Evolutionary conservation across 345 rosid species (phyloP).

Genomic region (Psidium guajava): DNA sequence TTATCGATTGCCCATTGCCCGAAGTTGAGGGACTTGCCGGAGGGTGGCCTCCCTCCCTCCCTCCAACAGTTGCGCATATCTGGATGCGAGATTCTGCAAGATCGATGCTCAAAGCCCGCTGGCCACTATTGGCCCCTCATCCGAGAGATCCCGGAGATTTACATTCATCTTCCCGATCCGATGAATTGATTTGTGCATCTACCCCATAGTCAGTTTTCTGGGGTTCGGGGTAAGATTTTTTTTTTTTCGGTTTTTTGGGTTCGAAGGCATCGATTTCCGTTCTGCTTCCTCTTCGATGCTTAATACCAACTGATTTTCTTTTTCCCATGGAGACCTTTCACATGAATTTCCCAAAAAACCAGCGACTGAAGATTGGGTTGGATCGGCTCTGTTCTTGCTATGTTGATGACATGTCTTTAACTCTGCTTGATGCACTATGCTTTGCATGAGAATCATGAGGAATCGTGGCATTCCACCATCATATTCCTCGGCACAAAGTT

Average conservation of each 20-base stretch:
- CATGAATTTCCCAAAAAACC: not conserved
- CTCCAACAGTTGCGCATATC: accelerated
- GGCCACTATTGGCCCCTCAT: not conserved
- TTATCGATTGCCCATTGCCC: not conserved
- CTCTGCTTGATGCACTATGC: too few relatives aligned
- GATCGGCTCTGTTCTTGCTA: too few relatives aligned
- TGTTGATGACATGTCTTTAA: too few relatives aligned
- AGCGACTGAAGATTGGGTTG: not conserved
- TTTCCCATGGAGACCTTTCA: not conserved
- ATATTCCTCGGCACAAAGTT: too few relatives aligned
- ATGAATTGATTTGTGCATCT: too few relatives aligned
- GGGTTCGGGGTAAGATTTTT: not conserved
- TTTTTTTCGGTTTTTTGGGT: too few relatives aligned
- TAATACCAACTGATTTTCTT: not conserved
- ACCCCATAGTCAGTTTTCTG: not conserved
- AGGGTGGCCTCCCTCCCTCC: not conserved
- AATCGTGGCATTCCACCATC: too few relatives aligned
- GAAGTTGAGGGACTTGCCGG: not conserved
- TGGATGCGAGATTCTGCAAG: not conserved
- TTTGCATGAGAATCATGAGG: too few relatives aligned
- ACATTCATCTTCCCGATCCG: not conserved
- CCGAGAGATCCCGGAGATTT: not conserved
- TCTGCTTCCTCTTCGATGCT: not conserved
- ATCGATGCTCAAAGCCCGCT: not conserved
- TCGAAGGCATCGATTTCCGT: not conserved